Evolutionary conservation across 1,284 basidiomycete species (phyloP), one percentile per base, ranked within the genome.

Genomic region (Trametes hirsuta): DNA sequence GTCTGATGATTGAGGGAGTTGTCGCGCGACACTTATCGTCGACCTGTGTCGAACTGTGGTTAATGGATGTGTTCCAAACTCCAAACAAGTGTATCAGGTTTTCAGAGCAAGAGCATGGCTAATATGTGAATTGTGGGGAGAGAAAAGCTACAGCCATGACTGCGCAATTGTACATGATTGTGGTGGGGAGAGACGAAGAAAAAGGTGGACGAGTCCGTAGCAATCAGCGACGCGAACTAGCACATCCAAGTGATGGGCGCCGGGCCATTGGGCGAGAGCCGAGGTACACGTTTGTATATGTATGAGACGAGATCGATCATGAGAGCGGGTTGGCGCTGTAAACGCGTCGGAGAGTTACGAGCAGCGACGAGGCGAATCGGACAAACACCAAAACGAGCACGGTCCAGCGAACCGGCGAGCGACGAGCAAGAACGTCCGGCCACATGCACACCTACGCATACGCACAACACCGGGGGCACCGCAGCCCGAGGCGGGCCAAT

Each of bases 131-230:
- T 57, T 55, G 62, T 57, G 53, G 22, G 39, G 42, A 47, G 52
- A 51, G 54, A 35, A 18, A 61, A 36, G 58, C 49, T 59, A 61
- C 59, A 64, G 59, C 53, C 44, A 55, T 57, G 51, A 56, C 55
- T 57, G 58, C 47, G 53, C 62, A 47, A 62, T 59, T 64, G 58
- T 59, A 64, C 55, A 62, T 61, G 55, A 58, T 50, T 58, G 55
- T 56, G 48, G 42, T 18, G 42, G 22, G 22, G 21, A 35, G 46
- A 44, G 36, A 41, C 34, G 35, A 45, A 21, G 40, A 24, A 30
- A 22, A 30, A 30, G 34, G 44, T 22, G 40, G 34, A 30, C 5
- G 49, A 46, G 55, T 58, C 55, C 55, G 39, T 58, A 58, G 25
- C 42, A 37, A 49, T 35, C 44, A 48, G 14, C 59, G 49, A 53